Percentiles rank a stretch among this genome's conserved stretches.
Evolutionary conservation across 257 asterid genomes (phyloP).

Genomic region (Verbascum thapsus): DNA sequence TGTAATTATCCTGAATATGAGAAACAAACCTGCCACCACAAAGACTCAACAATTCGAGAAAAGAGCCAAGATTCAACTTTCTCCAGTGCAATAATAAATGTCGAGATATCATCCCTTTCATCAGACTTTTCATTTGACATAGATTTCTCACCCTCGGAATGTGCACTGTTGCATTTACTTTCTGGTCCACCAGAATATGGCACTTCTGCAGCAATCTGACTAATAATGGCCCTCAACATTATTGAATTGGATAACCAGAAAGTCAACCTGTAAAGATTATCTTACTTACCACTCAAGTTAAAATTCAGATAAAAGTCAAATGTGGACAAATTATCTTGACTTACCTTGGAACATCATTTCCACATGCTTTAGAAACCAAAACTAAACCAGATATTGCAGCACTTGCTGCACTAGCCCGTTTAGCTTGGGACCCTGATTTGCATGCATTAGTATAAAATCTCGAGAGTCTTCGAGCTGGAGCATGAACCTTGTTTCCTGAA

Average conservation of each 20-base stretch:
- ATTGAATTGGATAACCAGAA: conserved; percentile 88
- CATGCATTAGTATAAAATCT: conserved; percentile 78
- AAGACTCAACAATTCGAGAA: conserved; percentile 79
- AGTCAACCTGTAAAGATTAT: conserved; percentile 62
- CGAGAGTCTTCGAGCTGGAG: conserved; percentile 87
- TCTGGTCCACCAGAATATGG: conserved; percentile 31
- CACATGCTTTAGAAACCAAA: conserved; percentile 91
- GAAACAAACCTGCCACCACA: conserved; percentile 94
- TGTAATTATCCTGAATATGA: too few relatives aligned
- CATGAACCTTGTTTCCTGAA: conserved; percentile 80
- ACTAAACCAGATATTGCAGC: conserved; percentile 79
- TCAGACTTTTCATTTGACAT: conserved; percentile 44
- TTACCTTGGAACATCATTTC: conserved; percentile 91
- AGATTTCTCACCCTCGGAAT: conserved; percentile 31
- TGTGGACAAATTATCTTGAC: conserved; percentile 5
- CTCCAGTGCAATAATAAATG: conserved; percentile 68
- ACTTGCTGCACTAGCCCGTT: conserved; percentile 78
- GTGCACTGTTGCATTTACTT: conserved; percentile 21
- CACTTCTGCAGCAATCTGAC: conserved; percentile 59
- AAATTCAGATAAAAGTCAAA: not conserved
- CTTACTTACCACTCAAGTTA: not conserved
- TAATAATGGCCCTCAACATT: conserved; percentile 84
- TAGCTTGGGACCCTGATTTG: conserved; percentile 53
- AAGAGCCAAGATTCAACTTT: conserved; percentile 92
- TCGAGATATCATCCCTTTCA: conserved; percentile 59